These are phyloP conservation scores for Sporothrix brasiliensis DNA, from an alignment of 2,329 filamentous ascomycete species.

Conservation along the genomic window DNA sequence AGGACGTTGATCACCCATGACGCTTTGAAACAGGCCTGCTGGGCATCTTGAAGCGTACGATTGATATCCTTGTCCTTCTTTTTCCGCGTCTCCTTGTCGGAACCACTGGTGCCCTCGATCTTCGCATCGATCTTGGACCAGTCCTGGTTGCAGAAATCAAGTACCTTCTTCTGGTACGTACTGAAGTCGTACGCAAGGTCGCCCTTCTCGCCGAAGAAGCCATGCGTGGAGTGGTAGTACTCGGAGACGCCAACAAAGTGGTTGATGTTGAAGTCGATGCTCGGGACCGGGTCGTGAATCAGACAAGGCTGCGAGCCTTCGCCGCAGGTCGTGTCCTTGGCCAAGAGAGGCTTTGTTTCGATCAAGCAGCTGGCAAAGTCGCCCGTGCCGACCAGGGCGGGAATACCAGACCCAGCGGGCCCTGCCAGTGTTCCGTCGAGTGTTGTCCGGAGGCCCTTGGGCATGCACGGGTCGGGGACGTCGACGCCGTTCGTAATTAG, in stretches of 20 bases:
- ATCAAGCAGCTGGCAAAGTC: conserved; percentile 82
- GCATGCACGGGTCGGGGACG: conserved; percentile 88
- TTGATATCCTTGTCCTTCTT: conserved; percentile 52
- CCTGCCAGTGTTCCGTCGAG: conserved; percentile 62
- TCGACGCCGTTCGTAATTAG: conserved; percentile 57
- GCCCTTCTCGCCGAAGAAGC: conserved; percentile 78
- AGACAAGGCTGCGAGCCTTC: conserved; percentile 76
- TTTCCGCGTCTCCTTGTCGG: conserved; percentile 66
- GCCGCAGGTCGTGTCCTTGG: conserved; percentile 80
- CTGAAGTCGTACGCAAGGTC: conserved; percentile 87
- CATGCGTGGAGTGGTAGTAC: conserved; percentile 98
- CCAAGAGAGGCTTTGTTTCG: conserved; percentile 80
- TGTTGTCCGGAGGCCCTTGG: conserved; percentile 72
- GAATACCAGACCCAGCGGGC: conserved; percentile 41
- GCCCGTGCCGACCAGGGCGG: conserved; percentile 77
- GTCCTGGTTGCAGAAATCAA: conserved; percentile 79
- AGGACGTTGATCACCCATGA: conserved; percentile 97
- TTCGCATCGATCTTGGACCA: conserved; percentile 76
- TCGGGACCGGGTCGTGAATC: conserved; percentile 88
- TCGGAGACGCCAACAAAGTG: conserved; percentile 98
- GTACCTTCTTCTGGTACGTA: conserved; percentile 83
- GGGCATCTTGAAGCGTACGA: conserved; percentile 75
- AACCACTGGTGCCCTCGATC: conserved; percentile 62
- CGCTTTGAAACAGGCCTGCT: conserved; percentile 94
- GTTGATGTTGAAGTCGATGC: conserved; percentile 95